phyloP scores from a whole-genome alignment of 768 basidiomycete genomes.

The Suillus bovinus region DNA sequence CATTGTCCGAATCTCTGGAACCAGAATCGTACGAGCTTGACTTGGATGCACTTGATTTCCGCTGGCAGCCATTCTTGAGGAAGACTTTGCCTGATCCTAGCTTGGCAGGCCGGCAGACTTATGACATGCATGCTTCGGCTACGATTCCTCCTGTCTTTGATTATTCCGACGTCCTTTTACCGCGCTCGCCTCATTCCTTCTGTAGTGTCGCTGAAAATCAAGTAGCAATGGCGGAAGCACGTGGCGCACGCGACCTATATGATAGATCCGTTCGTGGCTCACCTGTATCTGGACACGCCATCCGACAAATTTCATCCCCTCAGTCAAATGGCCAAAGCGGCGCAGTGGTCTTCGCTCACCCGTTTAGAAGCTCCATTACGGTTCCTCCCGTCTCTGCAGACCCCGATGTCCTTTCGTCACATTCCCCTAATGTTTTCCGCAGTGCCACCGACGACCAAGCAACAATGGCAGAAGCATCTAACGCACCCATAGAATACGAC shows the following conservation, averaged over 20 bases:
- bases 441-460: neutral
- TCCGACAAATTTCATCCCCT: neutral
- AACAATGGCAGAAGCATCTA: neutral
- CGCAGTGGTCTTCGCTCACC: constrained; percentile 18
- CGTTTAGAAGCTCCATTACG: constrained; percentile 21
- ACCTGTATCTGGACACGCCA: constrained; percentile 1
- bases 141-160: neutral
- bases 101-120: neutral
- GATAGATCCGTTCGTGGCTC: neutral
- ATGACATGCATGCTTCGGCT: neutral
- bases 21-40: constrained; percentile 39
- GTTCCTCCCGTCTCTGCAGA: neutral
- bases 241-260: neutral
- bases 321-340: neutral
- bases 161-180: neutral
- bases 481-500: neutral
- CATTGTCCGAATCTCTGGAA: constrained; percentile 39
- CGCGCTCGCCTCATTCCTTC: neutral
- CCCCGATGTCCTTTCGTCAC: neutral
- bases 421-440: neutral
- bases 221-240: neutral
- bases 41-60: constrained; percentile 48
- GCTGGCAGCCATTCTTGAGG: constrained; percentile 52
- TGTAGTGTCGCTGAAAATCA: neutral
- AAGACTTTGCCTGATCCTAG: constrained; percentile 8